Conservation (phyloP, 257 asterid genomes). For the Jasminum sambac region DNA sequence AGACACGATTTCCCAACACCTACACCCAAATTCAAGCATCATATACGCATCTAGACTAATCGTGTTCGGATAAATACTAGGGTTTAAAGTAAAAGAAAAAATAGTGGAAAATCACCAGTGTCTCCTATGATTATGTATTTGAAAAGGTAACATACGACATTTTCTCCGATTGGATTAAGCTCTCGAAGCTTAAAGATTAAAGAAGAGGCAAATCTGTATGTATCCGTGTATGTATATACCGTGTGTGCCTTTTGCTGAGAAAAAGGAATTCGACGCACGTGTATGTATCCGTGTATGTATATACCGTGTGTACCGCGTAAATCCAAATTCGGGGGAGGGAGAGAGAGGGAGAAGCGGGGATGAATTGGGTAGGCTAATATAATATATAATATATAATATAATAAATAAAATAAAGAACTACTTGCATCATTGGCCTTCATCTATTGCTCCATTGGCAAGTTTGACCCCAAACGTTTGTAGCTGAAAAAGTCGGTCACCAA, state of each 20-base stretch:
- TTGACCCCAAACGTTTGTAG: neutral
- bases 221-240: neutral
- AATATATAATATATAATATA: too few species aligned
- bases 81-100: neutral
- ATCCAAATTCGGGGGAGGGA: neutral
- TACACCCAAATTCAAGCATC: slow-evolving; percentile 21
- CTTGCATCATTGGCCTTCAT: neutral
- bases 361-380: neutral
- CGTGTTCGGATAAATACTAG: neutral
- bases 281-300: neutral
- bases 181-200: slow-evolving; percentile 4
- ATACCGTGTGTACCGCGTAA: neutral
- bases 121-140: slow-evolving; percentile 83
- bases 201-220: slow-evolving; percentile 11
- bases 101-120: slow-evolving; percentile 37
- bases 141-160: slow-evolving; percentile 85
- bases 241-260: neutral
- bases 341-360: neutral
- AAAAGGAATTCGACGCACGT: neutral
- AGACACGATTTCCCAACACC: slow-evolving; percentile 73
- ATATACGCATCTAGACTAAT: neutral
- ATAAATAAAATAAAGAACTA: too few species aligned
- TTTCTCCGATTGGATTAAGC: slow-evolving; percentile 17
- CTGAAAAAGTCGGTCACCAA: neutral
- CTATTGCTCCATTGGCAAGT: neutral